Base-by-base conservation (phyloP, 2,329 filamentous ascomycete genomes). In the Cercospora sp. region DNA sequence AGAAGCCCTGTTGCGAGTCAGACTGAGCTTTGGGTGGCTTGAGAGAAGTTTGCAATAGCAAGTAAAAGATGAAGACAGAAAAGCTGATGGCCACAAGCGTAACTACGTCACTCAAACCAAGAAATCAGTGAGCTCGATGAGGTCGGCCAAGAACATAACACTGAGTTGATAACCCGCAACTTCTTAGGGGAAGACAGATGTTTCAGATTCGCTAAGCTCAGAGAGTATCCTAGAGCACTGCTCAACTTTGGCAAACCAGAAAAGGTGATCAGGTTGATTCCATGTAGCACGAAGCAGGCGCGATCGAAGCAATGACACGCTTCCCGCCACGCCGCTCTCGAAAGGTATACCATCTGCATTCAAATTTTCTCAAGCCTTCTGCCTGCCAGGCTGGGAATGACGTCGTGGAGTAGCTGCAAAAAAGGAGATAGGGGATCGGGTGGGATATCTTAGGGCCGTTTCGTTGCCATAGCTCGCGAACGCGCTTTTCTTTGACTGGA, bases 371-470 rank as follows among this genome's bases (percentile, higher is more conserved):
- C 18, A 24, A 55, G 49, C 49, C 49, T 28, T 55, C 1, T 10
- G 49, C 21, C 49, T 55, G 49, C 49, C 12, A 4, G 49, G 49
- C 49, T 55, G 24, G 24, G 49, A 28, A 55, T 1, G 2, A 55
- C 24, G 49, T 55, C 24, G 49, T 28, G 49, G 3, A 26, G n/a
- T 55, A 55, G 49, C 49, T 55, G 49, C 49, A 55, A n/a, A 51
- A 49, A 55, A 16, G 21, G 7, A 4, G 24, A 55, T 3, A 13
- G 49, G 49, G 49, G 24, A 55, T 55, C 7, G 49, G 7, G 8
- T 55, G 49, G 49, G 49, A 55, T 55, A 55, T 55, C 49, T 24
- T 55, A 55, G 49, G 49, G 49, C 49, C 49, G 49, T 55, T 28
- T 55, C 49, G 24, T 55, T 28, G 45, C 45, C 45, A 51, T 51